phyloP scores from a whole-genome alignment of 805 yeast species.

The Zygoascus flipseniorum region DNA sequence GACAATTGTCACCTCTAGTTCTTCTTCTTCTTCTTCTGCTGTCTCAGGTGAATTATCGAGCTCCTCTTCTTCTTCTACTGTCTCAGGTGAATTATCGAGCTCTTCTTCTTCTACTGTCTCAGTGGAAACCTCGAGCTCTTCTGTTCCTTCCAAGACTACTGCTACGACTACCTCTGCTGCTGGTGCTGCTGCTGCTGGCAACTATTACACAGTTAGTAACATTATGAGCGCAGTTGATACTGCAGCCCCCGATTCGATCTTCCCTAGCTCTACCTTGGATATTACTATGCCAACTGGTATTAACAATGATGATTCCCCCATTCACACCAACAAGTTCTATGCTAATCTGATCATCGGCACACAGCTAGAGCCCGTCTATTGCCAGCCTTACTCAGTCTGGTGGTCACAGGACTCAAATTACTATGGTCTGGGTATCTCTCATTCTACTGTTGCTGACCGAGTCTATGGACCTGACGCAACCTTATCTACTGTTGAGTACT shows the following conservation, averaged over 20 bases:
- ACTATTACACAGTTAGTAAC: slow-evolving; percentile 27
- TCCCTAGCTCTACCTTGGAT: slow-evolving; percentile 38
- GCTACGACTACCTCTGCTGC: slow-evolving; percentile 9
- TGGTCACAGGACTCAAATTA: slow-evolving; percentile 37
- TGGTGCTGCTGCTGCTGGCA: slow-evolving; percentile 13
- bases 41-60: too few relatives aligned
- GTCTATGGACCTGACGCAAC: slow-evolving; percentile 39
- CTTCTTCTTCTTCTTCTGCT: not conserved
- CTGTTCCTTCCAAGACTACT: slow-evolving; percentile 14
- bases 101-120: too few relatives aligned
- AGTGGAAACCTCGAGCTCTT: slow-evolving; percentile 7
- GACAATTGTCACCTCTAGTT: too few relatives aligned
- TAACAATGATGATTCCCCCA: slow-evolving; percentile 34
- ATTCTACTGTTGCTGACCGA: slow-evolving; percentile 39
- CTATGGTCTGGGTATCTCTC: slow-evolving; percentile 57
- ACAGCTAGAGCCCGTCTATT: slow-evolving; percentile 48
- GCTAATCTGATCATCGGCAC: slow-evolving; percentile 51
- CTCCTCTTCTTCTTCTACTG: not conserved
- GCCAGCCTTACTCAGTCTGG: slow-evolving; percentile 61
- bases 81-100: not conserved
- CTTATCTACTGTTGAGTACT: slow-evolving; percentile 36
- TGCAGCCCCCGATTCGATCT: slow-evolving; percentile 37
- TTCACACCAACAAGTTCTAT: slow-evolving; percentile 71
- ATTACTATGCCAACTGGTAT: slow-evolving; percentile 42
- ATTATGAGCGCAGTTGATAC: slow-evolving; percentile 44